Conservation (phyloP, 78 protist species). For the Abeoforma whisleri region DNA sequence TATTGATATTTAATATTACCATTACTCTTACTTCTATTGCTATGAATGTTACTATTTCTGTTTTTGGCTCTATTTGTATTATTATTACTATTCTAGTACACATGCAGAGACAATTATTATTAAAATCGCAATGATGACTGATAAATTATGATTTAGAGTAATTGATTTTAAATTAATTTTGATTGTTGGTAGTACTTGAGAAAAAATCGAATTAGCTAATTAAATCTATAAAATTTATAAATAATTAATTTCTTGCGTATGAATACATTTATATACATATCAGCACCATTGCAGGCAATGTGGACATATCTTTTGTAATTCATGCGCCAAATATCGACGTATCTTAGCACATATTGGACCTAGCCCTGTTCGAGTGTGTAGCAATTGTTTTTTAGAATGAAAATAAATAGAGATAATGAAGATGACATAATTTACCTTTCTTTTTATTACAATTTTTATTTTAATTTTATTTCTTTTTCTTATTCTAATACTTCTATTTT, state of each 20-base stretch:
- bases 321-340: slow-evolving; percentile 31
- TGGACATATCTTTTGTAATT: slow-evolving; percentile 14
- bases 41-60: no score
- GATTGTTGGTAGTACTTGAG: neutral
- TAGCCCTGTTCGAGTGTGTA: slow-evolving; percentile 21
- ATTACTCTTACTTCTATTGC: no score
- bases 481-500: no score
- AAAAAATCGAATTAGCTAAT: neutral
- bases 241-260: neutral
- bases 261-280: neutral
- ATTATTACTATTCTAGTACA: no score
- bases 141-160: neutral
- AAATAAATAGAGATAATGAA: no score
- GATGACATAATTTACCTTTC: no score
- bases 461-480: no score
- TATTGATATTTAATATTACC: no score
- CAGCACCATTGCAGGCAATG: slow-evolving; percentile 23
- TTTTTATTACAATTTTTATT: no score
- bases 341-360: neutral
- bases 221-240: neutral
- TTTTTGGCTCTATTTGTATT: no score
- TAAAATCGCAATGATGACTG: neutral
- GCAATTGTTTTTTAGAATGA: neutral
- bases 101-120: neutral
- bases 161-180: no score